Percentiles rank a stretch among this genome's conserved stretches.
Evolutionary conservation across 148 eudicot species (phyloP).

Genomic region (Nepenthes gracilis): DNA sequence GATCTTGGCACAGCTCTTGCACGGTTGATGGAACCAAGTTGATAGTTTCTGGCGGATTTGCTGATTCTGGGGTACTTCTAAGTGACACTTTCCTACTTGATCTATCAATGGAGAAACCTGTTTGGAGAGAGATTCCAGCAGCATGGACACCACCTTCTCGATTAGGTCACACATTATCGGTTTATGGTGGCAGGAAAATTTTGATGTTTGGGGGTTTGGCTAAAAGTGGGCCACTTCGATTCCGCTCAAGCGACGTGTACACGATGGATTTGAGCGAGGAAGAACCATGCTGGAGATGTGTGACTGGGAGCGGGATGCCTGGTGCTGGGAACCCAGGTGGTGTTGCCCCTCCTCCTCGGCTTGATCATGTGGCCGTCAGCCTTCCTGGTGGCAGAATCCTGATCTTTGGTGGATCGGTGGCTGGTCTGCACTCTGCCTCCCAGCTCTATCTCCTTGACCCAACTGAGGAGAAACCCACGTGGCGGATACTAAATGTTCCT

Average conservation of each 20-base stretch:
- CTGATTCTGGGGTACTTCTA: slow-evolving; percentile 90
- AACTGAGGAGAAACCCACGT: slow-evolving; percentile 89
- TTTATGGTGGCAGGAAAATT: slow-evolving; percentile 87
- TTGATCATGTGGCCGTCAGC: slow-evolving; percentile 94
- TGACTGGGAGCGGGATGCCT: slow-evolving; percentile 89
- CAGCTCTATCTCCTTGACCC: slow-evolving; percentile 89
- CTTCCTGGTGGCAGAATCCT: slow-evolving; percentile 92
- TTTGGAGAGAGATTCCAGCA: slow-evolving; percentile 87
- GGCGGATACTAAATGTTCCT: slow-evolving; percentile 87
- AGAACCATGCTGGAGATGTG: slow-evolving; percentile 86
- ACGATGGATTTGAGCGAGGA: slow-evolving; percentile 89
- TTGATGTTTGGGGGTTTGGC: slow-evolving; percentile 97
- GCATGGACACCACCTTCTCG: slow-evolving; percentile 96
- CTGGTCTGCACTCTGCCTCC: slow-evolving; percentile 95
- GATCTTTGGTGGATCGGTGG: slow-evolving; percentile 93
- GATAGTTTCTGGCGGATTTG: slow-evolving; percentile 94
- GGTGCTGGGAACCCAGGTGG: slow-evolving; percentile 97
- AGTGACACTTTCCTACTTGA: slow-evolving; percentile 92
- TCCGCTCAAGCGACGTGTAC: slow-evolving; percentile 80
- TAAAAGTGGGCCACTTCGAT: slow-evolving; percentile 79
- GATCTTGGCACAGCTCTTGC: slow-evolving; percentile 99
- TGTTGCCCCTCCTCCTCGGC: slow-evolving; percentile 86
- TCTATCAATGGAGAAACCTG: slow-evolving; percentile 83
- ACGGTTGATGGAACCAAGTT: slow-evolving; percentile 89
- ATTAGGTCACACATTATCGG: slow-evolving; percentile 81